A percentile compares a stretch with the other conserved stretches of the same genome.
These are phyloP conservation scores for Penicillium digitatum DNA, from an alignment of 2,329 filamentous ascomycete species.

Conservation along the genomic window DNA sequence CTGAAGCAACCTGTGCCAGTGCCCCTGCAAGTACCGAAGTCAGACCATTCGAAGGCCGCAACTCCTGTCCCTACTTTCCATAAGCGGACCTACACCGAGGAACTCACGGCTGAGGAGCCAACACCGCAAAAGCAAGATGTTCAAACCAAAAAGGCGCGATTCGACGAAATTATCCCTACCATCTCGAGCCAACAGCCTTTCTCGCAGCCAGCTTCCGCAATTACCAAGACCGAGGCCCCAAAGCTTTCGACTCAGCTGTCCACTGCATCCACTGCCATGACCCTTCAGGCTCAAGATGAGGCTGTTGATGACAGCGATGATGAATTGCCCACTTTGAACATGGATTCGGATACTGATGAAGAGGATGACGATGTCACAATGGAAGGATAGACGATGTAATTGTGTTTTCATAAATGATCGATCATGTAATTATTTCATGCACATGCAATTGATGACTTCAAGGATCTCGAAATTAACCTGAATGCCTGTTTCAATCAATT, in stretches of 20 bases:
- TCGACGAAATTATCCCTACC: constrained; percentile 21
- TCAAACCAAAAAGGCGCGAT: constrained; percentile 33
- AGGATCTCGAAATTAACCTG: neutral
- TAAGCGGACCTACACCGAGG: constrained; percentile 31
- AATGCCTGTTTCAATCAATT: neutral
- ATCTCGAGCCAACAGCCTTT: neutral
- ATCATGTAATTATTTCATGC: neutral
- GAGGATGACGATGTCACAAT: constrained; percentile 39
- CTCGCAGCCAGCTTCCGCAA: constrained; percentile 8
- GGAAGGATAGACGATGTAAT: constrained; percentile 18
- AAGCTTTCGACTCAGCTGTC: constrained; percentile 5
- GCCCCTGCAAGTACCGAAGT: constrained; percentile 13
- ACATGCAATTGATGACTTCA: neutral
- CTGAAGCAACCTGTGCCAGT: constrained; percentile 20
- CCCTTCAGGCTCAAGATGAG: constrained; percentile 12
- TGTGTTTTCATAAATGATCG: neutral
- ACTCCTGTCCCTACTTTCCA: constrained; percentile 14
- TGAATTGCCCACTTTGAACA: constrained; percentile 48
- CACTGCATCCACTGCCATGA: constrained; percentile 9
- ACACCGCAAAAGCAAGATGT: constrained; percentile 9
- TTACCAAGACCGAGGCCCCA: constrained; percentile 10
- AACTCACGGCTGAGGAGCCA: constrained; percentile 11
- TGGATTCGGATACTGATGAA: constrained; percentile 47
- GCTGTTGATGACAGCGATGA: constrained; percentile 45
- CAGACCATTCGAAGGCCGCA: constrained; percentile 9